Evolutionary conservation across 495 filamentous ascomycete species (phyloP), one percentile per base, ranked within the genome.

Genomic region (Trichoderma reesei): DNA sequence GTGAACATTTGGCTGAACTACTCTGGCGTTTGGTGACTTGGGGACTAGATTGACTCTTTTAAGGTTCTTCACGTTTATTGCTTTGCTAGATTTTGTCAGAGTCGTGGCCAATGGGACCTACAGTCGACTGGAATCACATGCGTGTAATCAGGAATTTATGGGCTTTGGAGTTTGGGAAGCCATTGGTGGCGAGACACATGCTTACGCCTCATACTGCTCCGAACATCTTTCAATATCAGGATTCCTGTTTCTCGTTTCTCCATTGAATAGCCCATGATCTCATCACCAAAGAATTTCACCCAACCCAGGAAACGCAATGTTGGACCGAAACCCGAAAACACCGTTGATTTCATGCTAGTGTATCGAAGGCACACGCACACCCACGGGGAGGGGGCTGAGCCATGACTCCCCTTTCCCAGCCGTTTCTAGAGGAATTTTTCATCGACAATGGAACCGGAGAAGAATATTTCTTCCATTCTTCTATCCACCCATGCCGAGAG

Each of bases 281-380:
- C 16, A 48, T 48, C 44, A 48, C 20, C 44, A 20, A 16, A 16
- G 44, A 48, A 8, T 26, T 48, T 48, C 26, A 31, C 26, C 10
- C 11, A 36, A 34, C 18, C 20, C 5, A 9, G 26, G 34, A 33
- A 56, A 48, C 16, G 18, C 44, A 48, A 8, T 18, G 33, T 56
- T 56, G 11, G 51, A 56, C 51, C 51, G 51, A 56, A 56, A 56
- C 51, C 51, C 51, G 51, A 56, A 56, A 56, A 56, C 51, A 56
- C 51, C 51, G 51, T 56, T 56, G 51, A 56, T 56, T 56, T 56
- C 51, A 56, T 56, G 51, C 51, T 56, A 56, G 51, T 56, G 51
- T 56, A 56, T 56, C 51, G 31, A 56, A 56, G 51, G 51, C 51
- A 56, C 51, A 56, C 26, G 16, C 26, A 26, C 26, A 26, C 26